Evolutionary conservation across 345 rosid genomes (phyloP).

Genomic region (Rhodamnia argentea): DNA sequence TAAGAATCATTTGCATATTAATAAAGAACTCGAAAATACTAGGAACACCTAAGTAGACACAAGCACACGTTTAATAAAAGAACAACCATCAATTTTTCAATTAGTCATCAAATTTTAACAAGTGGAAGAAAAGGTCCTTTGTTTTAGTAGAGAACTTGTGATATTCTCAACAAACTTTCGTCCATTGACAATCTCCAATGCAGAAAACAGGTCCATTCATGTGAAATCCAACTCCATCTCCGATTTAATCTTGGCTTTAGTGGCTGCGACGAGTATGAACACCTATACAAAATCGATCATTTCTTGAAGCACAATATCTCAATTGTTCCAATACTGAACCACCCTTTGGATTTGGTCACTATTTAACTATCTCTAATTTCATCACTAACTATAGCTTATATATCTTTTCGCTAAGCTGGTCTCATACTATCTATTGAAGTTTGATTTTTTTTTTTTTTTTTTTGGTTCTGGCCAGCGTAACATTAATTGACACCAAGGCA

Average conservation of each 20-base stretch:
- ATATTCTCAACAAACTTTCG: background rate
- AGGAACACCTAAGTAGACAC: background rate
- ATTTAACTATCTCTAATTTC: background rate
- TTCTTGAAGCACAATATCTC: background rate
- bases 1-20: background rate
- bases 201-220: background rate
- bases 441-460: background rate
- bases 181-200: background rate
- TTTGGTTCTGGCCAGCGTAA: background rate
- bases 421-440: background rate
- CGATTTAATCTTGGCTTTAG: background rate
- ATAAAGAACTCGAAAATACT: background rate
- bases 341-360: background rate
- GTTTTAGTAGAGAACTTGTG: background rate
- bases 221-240: background rate
- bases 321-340: background rate
- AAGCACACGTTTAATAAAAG: background rate
- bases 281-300: background rate
- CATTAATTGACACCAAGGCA: background rate
- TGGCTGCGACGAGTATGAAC: background rate
- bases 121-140: background rate
- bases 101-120: background rate
- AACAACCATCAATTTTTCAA: background rate
- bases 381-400: background rate
- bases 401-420: background rate